Evolutionary conservation across 2,329 filamentous ascomycete genomes (phyloP).

Genomic region (Ascochyta viciae-villosae): DNA sequence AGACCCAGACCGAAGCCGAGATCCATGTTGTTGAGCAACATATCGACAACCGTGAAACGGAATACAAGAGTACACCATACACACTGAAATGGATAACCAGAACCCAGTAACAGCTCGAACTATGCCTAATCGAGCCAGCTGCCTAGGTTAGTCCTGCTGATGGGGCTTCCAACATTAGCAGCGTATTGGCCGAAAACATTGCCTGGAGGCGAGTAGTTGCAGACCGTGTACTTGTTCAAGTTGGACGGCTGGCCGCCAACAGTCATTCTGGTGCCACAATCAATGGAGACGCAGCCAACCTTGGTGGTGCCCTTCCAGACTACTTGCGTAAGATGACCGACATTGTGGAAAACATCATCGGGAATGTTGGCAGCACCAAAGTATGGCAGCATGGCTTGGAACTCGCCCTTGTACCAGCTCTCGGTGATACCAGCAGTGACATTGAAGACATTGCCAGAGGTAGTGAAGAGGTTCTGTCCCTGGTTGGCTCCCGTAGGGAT

Average conservation of each 20-base stretch:
- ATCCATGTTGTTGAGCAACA: not conserved
- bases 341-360: slow-evolving; percentile 56
- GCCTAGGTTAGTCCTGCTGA: slow-evolving; percentile 26
- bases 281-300: slow-evolving; percentile 46
- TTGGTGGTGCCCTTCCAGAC: slow-evolving; percentile 48
- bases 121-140: slow-evolving; percentile 39
- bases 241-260: slow-evolving; percentile 24
- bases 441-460: slow-evolving; percentile 60
- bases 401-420: slow-evolving; percentile 88
- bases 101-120: slow-evolving; percentile 11
- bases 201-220: slow-evolving; percentile 80
- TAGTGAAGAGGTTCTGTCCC: slow-evolving; percentile 91
- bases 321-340: slow-evolving; percentile 49
- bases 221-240: slow-evolving; percentile 68
- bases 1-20: not conserved
- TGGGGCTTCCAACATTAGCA: slow-evolving; percentile 58
- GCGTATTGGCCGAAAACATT: slow-evolving; percentile 64
- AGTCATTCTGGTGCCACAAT: slow-evolving; percentile 39
- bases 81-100: not conserved
- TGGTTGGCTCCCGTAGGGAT: slow-evolving; percentile 59
- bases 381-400: slow-evolving; percentile 61
- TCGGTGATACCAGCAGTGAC: slow-evolving; percentile 75
- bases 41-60: not conserved
- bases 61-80: slow-evolving; percentile 6
- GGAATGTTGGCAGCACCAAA: slow-evolving; percentile 63